Evolutionary conservation across 768 basidiomycete genomes (phyloP), one percentile per base, ranked within the genome.

Genomic region (Suillus variegatus): DNA sequence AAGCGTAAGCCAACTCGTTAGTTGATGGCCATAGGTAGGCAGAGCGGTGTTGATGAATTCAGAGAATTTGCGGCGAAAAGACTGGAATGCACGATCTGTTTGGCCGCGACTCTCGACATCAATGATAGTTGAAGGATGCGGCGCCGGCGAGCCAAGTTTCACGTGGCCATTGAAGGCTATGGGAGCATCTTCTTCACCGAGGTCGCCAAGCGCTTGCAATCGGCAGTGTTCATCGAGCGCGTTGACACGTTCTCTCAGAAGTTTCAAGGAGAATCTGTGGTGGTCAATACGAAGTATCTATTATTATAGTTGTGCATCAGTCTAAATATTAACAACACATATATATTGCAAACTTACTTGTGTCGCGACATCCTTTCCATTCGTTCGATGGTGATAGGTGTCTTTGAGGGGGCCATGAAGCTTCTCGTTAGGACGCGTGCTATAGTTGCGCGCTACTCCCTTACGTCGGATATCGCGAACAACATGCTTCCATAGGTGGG

Each of bases 391-490:
- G 10, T 67, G 70, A 38, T 79, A 80, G 14, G 64, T 68, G 1
- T 65, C 68, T 49, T 76, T 77, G 3, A 77, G 51, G 1, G 73
- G 63, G 0, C 73, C 66, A 64, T 81, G 77, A 35, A 73, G 65
- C 1, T 72, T 66, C 55, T 82, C 78, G 62, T 76, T 78, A 0
- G 70, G 71, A 55, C 72, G 69, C 1, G 77, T 79, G 40, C 74
- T 79, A 46, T 75, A 80, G 49, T 78, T 78, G 0, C 61, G 55
- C 0, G 76, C 69, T 0, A 65, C 75, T 12, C 79, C 80, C 49
- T 81, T 81, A 0, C 1, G 32, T 35, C 54, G 25, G 13, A 82
- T 80, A 46, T 81, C 74, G 4, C 64, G 61, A 32, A 79, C 72
- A 0, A 76, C 61, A 62, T 82, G 80, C 4, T 67, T 61, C 54